phyloP scores from a whole-genome alignment of 441 rosid genomes.

The Biscutella laevigata region DNA sequence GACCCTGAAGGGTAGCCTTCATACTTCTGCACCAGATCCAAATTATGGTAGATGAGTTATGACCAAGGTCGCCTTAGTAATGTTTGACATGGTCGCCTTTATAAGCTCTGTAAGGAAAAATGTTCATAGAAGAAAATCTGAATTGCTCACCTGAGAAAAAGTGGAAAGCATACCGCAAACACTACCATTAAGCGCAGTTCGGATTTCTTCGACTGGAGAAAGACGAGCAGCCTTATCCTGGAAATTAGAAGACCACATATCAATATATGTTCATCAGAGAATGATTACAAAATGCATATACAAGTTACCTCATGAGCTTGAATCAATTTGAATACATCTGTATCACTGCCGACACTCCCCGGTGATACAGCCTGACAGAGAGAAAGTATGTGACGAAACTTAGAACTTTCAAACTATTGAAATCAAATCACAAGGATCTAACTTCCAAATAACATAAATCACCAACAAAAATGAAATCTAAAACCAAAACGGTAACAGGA shows the following conservation, averaged over 20 bases:
- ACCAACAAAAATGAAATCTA: neutral
- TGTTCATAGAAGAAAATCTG: neutral
- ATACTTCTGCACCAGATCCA: conserved; percentile 30
- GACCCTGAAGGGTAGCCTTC: conserved; percentile 85
- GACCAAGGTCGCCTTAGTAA: neutral
- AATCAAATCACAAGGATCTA: neutral
- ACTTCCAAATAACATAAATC: conserved; percentile 3
- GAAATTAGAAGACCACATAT: conserved; percentile 5
- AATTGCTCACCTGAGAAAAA: conserved; percentile 59
- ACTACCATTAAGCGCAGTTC: conserved; percentile 55
- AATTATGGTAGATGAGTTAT: neutral
- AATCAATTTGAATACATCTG: conserved; percentile 53
- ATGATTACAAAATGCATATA: neutral
- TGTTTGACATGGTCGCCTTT: neutral
- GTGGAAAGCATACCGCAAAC: conserved; percentile 71
- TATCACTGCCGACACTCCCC: conserved; percentile 39
- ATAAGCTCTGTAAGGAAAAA: neutral
- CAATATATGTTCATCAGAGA: neutral
- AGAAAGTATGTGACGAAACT: neutral
- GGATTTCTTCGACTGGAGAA: conserved; percentile 63
- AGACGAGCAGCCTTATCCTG: conserved; percentile 84
- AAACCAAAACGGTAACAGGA: neutral
- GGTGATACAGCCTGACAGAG: conserved; percentile 43
- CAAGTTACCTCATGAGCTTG: conserved; percentile 63
- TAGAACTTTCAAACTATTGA: neutral